These are phyloP conservation scores for Cystobasidiaceae sp. DNA, from an alignment of 1,284 basidiomycete species.

Conservation along the genomic window DNA sequence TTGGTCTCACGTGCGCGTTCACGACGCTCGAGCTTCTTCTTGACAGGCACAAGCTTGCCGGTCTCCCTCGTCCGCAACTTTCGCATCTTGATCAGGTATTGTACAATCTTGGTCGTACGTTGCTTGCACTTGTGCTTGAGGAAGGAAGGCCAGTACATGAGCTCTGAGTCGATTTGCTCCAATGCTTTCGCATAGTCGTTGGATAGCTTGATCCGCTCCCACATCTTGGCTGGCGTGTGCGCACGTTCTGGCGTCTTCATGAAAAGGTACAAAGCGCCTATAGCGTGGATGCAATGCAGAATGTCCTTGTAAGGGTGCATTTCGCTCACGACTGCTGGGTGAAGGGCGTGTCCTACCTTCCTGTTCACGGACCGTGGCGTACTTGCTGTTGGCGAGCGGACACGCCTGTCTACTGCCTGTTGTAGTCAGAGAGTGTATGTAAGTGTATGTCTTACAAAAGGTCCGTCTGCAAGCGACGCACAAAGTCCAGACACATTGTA, in stretches of 20 bases:
- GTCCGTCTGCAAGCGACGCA: too few relatives aligned
- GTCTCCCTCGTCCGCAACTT: conserved; percentile 82
- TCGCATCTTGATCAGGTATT: conserved; percentile 98
- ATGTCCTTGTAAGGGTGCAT: conserved; percentile 56
- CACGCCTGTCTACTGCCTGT: conserved; percentile 69
- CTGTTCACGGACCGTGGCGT: conserved; percentile 93
- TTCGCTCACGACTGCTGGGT: too few relatives aligned
- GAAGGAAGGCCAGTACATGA: conserved; percentile 97
- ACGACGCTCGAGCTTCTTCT: conserved; percentile 95
- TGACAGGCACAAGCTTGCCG: conserved; percentile 87
- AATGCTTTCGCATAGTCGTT: conserved; percentile 92
- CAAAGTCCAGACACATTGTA: conserved; percentile 99
- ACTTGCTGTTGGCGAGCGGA: conserved; percentile 91
- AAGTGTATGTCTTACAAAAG: too few relatives aligned
- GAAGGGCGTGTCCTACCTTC: too few relatives aligned
- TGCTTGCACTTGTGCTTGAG: conserved; percentile 99
- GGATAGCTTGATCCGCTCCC: conserved; percentile 90
- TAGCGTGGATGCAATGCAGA: background rate
- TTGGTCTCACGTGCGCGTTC: conserved; percentile 91
- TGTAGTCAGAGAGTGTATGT: background rate
- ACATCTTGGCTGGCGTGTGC: conserved; percentile 91
- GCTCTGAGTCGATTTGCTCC: conserved; percentile 92
- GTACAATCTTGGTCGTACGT: conserved; percentile 95
- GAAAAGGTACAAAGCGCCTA: conserved; percentile 86
- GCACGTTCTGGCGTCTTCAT: conserved; percentile 97